phyloP scores from a whole-genome alignment of 495 filamentous ascomycete species.

The Glutinoglossum americanum region DNA sequence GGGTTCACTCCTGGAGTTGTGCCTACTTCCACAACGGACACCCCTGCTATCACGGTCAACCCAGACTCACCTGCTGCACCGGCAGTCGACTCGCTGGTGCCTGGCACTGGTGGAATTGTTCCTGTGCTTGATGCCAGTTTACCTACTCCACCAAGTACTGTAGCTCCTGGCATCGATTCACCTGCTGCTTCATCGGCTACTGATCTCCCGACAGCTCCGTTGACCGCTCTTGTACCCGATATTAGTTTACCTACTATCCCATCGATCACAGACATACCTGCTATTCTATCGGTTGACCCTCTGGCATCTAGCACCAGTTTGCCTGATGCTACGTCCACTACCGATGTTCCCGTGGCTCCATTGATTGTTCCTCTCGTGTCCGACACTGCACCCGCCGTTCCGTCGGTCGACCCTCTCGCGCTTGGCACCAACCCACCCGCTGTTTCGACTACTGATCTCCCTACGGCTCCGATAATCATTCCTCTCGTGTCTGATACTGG shows the following conservation, averaged over 20 bases:
- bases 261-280: too few species aligned
- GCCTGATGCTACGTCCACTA: too few species aligned
- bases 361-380: neutral
- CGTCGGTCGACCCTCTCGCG: neutral
- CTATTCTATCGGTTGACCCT: too few species aligned
- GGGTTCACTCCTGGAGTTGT: neutral
- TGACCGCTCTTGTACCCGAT: too few species aligned
- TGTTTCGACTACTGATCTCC: neutral
- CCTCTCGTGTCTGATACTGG: neutral
- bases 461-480: neutral
- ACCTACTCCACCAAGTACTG: neutral
- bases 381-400: neutral
- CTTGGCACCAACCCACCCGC: neutral
- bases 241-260: too few species aligned
- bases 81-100: neutral
- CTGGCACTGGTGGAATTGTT: neutral
- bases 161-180: neutral
- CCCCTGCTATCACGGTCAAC: neutral
- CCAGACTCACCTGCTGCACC: neutral
- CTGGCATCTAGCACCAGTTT: too few species aligned
- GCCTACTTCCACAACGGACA: neutral
- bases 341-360: neutral
- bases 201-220: neutral
- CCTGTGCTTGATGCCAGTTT: neutral
- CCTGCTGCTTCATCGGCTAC: neutral